phyloP scores from a whole-genome alignment of 2,329 filamentous ascomycete species.

The Arthrobotrys musiformis region DNA sequence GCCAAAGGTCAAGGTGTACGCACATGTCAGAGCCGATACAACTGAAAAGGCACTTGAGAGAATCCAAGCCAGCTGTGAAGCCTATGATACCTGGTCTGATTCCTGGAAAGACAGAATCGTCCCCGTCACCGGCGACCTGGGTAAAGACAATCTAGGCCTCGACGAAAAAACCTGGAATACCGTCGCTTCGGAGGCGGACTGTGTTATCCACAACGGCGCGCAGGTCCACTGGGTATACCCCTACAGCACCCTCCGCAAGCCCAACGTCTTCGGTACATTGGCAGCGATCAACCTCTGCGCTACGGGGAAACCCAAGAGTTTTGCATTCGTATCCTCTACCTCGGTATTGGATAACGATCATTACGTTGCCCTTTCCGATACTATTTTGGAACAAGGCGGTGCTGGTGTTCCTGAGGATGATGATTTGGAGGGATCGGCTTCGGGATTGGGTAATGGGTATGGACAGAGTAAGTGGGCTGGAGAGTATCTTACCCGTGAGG shows the following conservation, averaged over 20 bases:
- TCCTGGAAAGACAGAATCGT: constrained; percentile 74
- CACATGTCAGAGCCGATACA: constrained; percentile 78
- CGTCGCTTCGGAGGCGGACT: constrained; percentile 74
- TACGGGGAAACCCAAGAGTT: constrained; percentile 79
- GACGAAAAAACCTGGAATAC: constrained; percentile 72
- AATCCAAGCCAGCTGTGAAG: constrained; percentile 74
- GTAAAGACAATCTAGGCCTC: constrained; percentile 79
- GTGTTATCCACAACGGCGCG: constrained; percentile 84
- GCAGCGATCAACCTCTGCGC: constrained; percentile 80
- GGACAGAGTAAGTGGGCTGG: constrained; percentile 90
- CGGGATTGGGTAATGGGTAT: constrained; percentile 84
- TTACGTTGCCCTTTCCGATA: constrained; percentile 78
- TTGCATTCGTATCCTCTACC: constrained; percentile 85
- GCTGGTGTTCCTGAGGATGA: constrained; percentile 78
- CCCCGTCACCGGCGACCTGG: constrained; percentile 78
- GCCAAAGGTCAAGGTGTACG: constrained; percentile 73
- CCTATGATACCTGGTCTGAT: constrained; percentile 81
- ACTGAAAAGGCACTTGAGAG: constrained; percentile 71
- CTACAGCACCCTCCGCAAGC: constrained; percentile 76
- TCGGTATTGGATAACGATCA: constrained; percentile 83
- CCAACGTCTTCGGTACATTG: constrained; percentile 85
- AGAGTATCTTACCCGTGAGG: constrained; percentile 78
- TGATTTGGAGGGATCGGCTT: constrained; percentile 78
- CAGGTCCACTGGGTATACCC: constrained; percentile 82
- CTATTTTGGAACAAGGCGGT: constrained; percentile 71